Evolutionary conservation across 108 stramenopile genomes (phyloP), one percentile per base, ranked within the genome.

Genomic region (Nannochloropsis gaditana): DNA sequence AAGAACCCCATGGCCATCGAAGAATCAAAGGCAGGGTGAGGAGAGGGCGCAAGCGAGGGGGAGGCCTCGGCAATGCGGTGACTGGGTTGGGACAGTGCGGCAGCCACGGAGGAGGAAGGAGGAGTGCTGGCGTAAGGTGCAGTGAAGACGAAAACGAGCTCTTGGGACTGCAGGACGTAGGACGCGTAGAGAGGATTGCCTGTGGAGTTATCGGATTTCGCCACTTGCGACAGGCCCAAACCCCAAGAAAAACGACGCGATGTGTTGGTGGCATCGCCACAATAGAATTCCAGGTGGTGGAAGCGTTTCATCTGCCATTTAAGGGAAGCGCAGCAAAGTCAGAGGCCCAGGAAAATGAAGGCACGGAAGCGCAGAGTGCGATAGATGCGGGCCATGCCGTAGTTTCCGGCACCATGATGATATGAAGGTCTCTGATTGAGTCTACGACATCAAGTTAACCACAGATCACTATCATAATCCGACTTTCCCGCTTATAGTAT

Each of bases 241-340:
- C 88, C 91, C 82, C 73, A 84, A 15, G 45, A 9, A 83, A 91
- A 91, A 4, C 91, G 85, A 11, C 86, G 87, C 41, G 88, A 79
- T 21, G 88, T 82, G 42, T 87, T 90, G 84, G 86, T 87, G 45
- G 91, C 91, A 45, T 91, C 91, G n/a, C 89, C 87, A 84, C 91
- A 91, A 85, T 90, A 91, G 44, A 91, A 87, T 44, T 91, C 91
- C 17, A 91, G 43, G 85, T 90, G 90, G 73, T 91, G 91, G 44
- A 91, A 91, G 45, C 86, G 86, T 44, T 87, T 89, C 73, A 90
- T 89, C 83, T 79, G 81, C 41, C 85, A 89, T 17, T 85, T 80
- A 44, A 44, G 9, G 47, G 79, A 45, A 47, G 5, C 50, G 31
- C 31, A 31, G 31, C 31, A 31, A 31, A 31, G 31, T 31, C 31